Conservation (phyloP, 495 filamentous ascomycete species). For the Neurospora sp. region DNA sequence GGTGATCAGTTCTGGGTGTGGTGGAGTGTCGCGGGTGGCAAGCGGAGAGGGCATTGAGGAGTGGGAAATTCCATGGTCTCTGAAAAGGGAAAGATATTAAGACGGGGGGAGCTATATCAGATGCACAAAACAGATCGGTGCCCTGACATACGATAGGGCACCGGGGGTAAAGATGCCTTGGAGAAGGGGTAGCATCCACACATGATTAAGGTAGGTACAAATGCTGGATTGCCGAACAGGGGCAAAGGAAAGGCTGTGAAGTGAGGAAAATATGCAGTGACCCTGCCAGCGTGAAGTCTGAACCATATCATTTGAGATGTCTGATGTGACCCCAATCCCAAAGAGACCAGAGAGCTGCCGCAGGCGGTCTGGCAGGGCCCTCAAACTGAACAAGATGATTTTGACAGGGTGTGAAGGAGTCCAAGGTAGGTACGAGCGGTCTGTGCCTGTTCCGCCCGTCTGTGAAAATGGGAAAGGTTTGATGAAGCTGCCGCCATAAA, state of each 20-base stretch:
- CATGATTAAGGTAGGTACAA: slow-evolving; percentile 14
- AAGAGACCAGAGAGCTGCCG: not conserved
- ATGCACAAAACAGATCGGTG: slow-evolving; percentile 26
- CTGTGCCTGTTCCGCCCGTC: not conserved
- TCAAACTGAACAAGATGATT: not conserved
- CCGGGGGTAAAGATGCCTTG: slow-evolving; percentile 14
- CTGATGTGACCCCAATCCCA: not conserved
- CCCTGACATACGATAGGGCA: slow-evolving; percentile 34
- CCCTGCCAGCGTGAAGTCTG: not conserved
- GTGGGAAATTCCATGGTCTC: slow-evolving; percentile 15
- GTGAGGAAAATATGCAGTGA: not conserved
- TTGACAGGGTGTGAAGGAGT: not conserved
- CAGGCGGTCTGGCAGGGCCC: not conserved
- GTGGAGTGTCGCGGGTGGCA: slow-evolving; percentile 16
- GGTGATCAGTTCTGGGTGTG: slow-evolving; percentile 1
- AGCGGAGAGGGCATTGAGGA: slow-evolving; percentile 13
- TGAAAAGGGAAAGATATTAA: slow-evolving; percentile 28
- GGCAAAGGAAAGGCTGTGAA: slow-evolving; percentile 1
- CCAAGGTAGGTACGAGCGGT: not conserved
- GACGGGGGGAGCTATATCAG: slow-evolving; percentile 36
- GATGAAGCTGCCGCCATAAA: not conserved
- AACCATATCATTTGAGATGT: not conserved
- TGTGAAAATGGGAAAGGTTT: not conserved
- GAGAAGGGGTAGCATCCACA: slow-evolving; percentile 2
- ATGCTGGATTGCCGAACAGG: slow-evolving; percentile 18